Evolutionary conservation across 352 stramenopile genomes (phyloP), one percentile per base, ranked within the genome.

Genomic region (Phytophthora capsici): DNA sequence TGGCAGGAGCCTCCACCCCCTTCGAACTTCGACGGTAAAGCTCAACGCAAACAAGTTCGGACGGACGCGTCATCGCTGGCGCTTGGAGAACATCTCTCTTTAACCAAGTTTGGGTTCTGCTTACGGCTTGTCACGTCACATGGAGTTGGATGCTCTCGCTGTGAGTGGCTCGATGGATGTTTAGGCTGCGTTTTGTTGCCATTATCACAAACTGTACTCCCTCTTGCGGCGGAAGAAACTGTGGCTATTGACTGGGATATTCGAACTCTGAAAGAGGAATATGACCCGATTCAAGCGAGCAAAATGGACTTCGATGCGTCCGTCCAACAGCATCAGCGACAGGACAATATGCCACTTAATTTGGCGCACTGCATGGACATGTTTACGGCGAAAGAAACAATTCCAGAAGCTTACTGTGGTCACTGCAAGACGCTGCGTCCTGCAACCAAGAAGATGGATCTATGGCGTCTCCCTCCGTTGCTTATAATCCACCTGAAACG

Each of bases 401-500:
- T 95, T 26, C 77, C 77, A 28, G 87, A 95, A 65, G 87, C 87
- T 1, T 95, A 88, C 43, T 95, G 87, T 26, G 83, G 87, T 2
- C 82, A 83, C 9, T 95, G 87, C 78, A 78, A 98, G 80, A 82
- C 98, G 72, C 81, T 97, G 84, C 80, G 95, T 75, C 77, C 93
- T 70, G 83, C 84, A 67, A 98, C 90, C 9, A 99, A 99, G 70
- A 96, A 95, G 32, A 98, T 99, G 86, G 95, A 98, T 64, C 71
- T 99, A 0, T 99, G 97, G 97, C 87, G 97, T 20, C 72, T 99
- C 38, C 98, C 98, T 30, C 97, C 97, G 0, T 71, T 99, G 43
- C 79, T 99, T 4, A 97, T 99, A n/a, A 98, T 99, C 56, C 98
- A 99, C 41, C 81, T 99, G n/a, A 99, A 99, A 72, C 92, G 98